These are phyloP conservation scores for Phytophthora rubi DNA, from an alignment of 352 stramenopile species.

Conservation along the genomic window DNA sequence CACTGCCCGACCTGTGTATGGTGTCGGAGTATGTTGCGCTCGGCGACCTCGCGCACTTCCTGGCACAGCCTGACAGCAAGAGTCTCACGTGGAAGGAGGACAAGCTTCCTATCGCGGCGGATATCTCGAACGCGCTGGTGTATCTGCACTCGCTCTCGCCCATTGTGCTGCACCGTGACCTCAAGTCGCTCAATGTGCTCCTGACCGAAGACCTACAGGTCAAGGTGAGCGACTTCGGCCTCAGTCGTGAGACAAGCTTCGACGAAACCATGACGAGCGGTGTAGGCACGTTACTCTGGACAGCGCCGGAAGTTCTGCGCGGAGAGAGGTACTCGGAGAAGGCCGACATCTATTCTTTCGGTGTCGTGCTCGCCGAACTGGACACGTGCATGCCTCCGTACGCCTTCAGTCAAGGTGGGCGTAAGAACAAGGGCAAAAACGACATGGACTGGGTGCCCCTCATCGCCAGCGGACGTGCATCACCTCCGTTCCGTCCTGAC, in stretches of 20 bases:
- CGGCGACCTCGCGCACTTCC: slow-evolving; percentile 45
- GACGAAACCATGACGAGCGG: slow-evolving; percentile 53
- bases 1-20: slow-evolving; percentile 53
- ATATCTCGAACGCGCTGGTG: slow-evolving; percentile 57
- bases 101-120: slow-evolving; percentile 47
- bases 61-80: slow-evolving; percentile 42
- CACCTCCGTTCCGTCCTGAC: slow-evolving; percentile 44
- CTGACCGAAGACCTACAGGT: slow-evolving; percentile 47
- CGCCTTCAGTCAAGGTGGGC: slow-evolving; percentile 39
- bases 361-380: slow-evolving; percentile 72
- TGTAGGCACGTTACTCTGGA: slow-evolving; percentile 56
- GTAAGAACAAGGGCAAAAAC: slow-evolving; percentile 49
- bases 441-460: slow-evolving; percentile 45
- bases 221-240: slow-evolving; percentile 61
- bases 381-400: slow-evolving; percentile 66
- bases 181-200: slow-evolving; percentile 61
- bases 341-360: slow-evolving; percentile 73
- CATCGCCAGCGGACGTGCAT: slow-evolving; percentile 40
- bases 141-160: slow-evolving; percentile 61
- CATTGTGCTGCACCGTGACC: slow-evolving; percentile 50
- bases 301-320: slow-evolving; percentile 56
- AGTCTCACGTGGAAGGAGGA: slow-evolving; percentile 44
- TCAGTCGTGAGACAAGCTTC: slow-evolving; percentile 42
- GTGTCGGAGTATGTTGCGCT: slow-evolving; percentile 50
- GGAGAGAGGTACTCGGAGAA: slow-evolving; percentile 67